Base-by-base conservation (phyloP, 768 basidiomycete species). In the Sporobolomyces phaffii region DNA sequence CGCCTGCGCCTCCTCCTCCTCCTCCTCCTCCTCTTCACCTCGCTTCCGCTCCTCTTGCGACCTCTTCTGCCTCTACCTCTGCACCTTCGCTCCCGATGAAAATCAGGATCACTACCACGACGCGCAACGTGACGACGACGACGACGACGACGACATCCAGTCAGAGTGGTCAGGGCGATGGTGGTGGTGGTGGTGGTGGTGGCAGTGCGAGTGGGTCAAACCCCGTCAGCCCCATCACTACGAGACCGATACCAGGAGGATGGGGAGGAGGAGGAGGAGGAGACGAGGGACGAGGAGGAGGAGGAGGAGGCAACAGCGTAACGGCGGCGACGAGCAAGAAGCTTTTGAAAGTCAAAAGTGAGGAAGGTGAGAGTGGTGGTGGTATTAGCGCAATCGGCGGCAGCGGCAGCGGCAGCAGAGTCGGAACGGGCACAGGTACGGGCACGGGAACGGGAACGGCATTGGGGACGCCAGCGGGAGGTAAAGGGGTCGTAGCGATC, bases 101-200 rank as follows among this genome's bases (percentile, higher is more conserved):
- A 33, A 51, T 67, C 48, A 52, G 65, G 24, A 67, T 67, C 60
- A 67, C 65, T n/a, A 67, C 65, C 11, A 50, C 38, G 15, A 67
- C 65, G 26, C 48, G 57, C 34, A 67, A 60, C 22, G 54, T 67
- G 26, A 26, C 65, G 31, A 57, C 60, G 4, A 47, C 65, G 5
- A 22, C 24, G 10, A 6, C 54, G 26, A 29, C 38, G n/a, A n/a
- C n/a, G n/a, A n/a, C n/a, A n/a, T n/a, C n/a, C n/a, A n/a, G n/a
- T n/a, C n/a, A n/a, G n/a, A n/a, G n/a, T n/a, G n/a, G n/a, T n/a
- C n/a, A n/a, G 9, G 38, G 38, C 9, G 17, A 38, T 17, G 38
- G 38, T 9, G 10, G 38, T 38, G 38, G 38, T 9, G 38, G 38
- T 9, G 38, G 38, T 9, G 38, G 38, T 9, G 38, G 17, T 9